Evolutionary conservation across 495 filamentous ascomycete species (phyloP), one percentile per base, ranked within the genome.

Genomic region (Daldinia childiae): DNA sequence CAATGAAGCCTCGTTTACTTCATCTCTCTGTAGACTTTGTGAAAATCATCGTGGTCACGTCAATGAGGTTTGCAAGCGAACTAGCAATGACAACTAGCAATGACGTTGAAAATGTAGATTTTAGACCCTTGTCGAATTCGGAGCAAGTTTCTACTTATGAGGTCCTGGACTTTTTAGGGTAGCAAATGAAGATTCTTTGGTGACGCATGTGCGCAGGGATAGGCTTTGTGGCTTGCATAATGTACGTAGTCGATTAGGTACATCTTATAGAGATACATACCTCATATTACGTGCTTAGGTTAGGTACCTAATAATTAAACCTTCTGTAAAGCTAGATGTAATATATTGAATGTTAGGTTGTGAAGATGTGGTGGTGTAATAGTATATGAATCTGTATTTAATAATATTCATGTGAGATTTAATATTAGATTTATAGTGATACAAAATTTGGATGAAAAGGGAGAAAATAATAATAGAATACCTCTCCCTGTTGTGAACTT

Each of bases 181-280:
- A 66, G 57, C 62, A 69, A 69, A 69, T 73, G 62, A 64, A 69
- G 66, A 69, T 59, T 34, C 43, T 15, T 32, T 73, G 66, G 58
- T 73, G 71, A 73, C 71, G 71, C 71, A 73, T 69, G 66, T 65
- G 62, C 19, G 55, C 71, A 58, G 50, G 71, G 71, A 73, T 68
- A 24, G 66, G 51, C 58, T 68, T 51, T 57, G 54, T 57, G 30
- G 54, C 54, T 57, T 36, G 54, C 54, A 56, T 52, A 30, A 15
- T 55, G 27, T 55, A 30, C 51, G 27, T 55, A 55, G 45, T 5
- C 19, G 39, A 21, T 51, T 36, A 36, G 8, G 32, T 34, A 50
- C 27, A 29, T 29, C 45, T 50, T 19, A 50, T 11, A 50, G 27
- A 29, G 27, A 6, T 29, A 29, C 27, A 29, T 29, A 27, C 26